phyloP scores from a whole-genome alignment of 768 basidiomycete species.

The Macrolepiota fuliginosa region DNA sequence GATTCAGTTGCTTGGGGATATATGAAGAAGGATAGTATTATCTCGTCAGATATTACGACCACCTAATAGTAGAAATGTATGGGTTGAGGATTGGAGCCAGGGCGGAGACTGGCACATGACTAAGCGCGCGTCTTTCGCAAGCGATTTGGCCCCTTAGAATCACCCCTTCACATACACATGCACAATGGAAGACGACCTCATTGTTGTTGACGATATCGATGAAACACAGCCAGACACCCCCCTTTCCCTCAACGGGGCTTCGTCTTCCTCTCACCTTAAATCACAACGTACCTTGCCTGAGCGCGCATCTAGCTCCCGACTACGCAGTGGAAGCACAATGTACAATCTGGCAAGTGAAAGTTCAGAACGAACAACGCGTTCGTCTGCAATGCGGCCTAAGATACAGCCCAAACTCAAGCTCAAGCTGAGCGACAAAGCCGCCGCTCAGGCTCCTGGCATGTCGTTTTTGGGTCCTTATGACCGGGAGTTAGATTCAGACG shows the following conservation, averaged over 20 bases:
- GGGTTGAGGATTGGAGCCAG: too few relatives aligned
- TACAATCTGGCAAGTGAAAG: slow-evolving; percentile 25
- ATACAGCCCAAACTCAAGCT: slow-evolving; percentile 81
- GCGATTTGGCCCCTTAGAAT: background rate
- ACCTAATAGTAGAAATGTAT: too few relatives aligned
- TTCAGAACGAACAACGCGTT: slow-evolving; percentile 57
- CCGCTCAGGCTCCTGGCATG: slow-evolving; percentile 78
- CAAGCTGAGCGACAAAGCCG: slow-evolving; percentile 82
- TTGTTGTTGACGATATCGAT: slow-evolving; percentile 60
- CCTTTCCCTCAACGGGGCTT: slow-evolving; percentile 17
- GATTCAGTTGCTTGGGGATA: too few relatives aligned
- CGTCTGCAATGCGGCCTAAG: slow-evolving; percentile 45
- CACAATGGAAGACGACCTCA: slow-evolving; percentile 58
- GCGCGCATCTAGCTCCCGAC: slow-evolving; percentile 27
- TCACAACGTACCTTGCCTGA: slow-evolving; percentile 17
- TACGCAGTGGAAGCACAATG: slow-evolving; percentile 32
- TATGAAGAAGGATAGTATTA: too few relatives aligned
- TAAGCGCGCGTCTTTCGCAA: background rate
- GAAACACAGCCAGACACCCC: slow-evolving; percentile 32
- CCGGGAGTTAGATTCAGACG: slow-evolving; percentile 92
- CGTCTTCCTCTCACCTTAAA: slow-evolving; percentile 7
- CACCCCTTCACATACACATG: background rate
- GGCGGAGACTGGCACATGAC: slow-evolving; percentile 10
- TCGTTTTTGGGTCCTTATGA: slow-evolving; percentile 91
- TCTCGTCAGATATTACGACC: too few relatives aligned